Percentiles rank a stretch among this genome's conserved stretches.
phyloP scores from a whole-genome alignment of 2,329 filamentous ascomycete genomes.

The Bipolaris bicolor region DNA sequence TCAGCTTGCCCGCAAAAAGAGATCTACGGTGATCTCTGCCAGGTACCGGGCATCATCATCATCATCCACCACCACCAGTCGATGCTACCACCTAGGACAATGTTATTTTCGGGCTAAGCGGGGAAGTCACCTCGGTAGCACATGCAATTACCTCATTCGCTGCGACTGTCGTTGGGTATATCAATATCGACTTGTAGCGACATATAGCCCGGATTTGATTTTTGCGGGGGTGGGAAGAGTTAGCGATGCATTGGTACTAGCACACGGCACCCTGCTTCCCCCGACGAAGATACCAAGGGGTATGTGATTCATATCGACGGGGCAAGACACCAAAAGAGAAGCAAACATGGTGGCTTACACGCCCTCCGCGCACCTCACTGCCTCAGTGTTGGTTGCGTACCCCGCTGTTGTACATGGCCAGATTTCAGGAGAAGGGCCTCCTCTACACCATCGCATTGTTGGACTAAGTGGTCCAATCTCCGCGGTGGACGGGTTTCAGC shows the following conservation, averaged over 20 bases:
- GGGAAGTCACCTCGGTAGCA: background rate
- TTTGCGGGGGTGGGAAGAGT: conserved; percentile 3
- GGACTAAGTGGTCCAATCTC: conserved; percentile 11
- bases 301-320: background rate
- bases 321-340: background rate
- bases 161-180: background rate
- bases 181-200: background rate
- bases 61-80: background rate
- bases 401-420: background rate
- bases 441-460: conserved; percentile 4
- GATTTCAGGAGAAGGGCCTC: background rate
- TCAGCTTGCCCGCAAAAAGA: conserved; percentile 11
- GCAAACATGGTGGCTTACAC: background rate
- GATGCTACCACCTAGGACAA: background rate
- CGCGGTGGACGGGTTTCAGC: conserved; percentile 1
- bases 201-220: background rate
- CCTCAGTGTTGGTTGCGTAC: background rate
- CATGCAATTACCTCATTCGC: background rate
- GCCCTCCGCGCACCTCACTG: background rate
- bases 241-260: conserved; percentile 1
- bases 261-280: background rate
- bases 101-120: background rate
- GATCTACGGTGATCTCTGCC: conserved; percentile 28
- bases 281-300: background rate
- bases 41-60: conserved; percentile 22